These are phyloP conservation scores for Cyclaneusma minus DNA, from an alignment of 2,329 filamentous ascomycete species.

Conservation along the genomic window DNA sequence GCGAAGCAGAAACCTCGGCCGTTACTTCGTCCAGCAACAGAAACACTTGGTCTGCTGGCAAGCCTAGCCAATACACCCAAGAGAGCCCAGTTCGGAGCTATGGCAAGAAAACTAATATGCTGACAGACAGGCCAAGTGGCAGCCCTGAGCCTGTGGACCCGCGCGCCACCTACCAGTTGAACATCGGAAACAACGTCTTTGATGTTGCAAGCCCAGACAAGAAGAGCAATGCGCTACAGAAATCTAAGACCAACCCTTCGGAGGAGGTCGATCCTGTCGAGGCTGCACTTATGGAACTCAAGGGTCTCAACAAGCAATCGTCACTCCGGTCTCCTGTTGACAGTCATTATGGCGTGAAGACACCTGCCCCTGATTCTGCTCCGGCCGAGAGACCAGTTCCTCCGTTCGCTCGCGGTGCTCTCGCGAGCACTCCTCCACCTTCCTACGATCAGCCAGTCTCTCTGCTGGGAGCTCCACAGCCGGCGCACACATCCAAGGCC, in stretches of 20 bases:
- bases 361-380: constrained; percentile 46
- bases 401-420: constrained; percentile 23
- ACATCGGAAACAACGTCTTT: constrained; percentile 92
- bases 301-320: constrained; percentile 70
- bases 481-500: constrained; percentile 79
- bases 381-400: constrained; percentile 26
- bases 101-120: constrained; percentile 17
- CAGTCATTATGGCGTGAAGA: constrained; percentile 83
- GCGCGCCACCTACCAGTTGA: constrained; percentile 80
- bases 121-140: constrained; percentile 28
- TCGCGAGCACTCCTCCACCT: constrained; percentile 64
- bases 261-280: constrained; percentile 80
- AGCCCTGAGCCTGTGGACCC: constrained; percentile 85
- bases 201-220: constrained; percentile 70
- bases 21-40: constrained; percentile 25
- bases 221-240: constrained; percentile 26
- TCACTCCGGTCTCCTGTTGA: constrained; percentile 84
- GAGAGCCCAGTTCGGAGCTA: constrained; percentile 21
- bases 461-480: constrained; percentile 73
- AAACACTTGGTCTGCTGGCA: constrained; percentile 38
- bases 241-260: constrained; percentile 23
- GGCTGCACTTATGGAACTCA: constrained; percentile 79
- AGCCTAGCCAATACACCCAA: constrained; percentile 8
- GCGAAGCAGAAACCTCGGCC: constrained; percentile 47
- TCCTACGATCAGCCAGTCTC: constrained; percentile 69